Conservation (phyloP, 1,284 basidiomycete genomes). For the Earliella scabrosa region DNA sequence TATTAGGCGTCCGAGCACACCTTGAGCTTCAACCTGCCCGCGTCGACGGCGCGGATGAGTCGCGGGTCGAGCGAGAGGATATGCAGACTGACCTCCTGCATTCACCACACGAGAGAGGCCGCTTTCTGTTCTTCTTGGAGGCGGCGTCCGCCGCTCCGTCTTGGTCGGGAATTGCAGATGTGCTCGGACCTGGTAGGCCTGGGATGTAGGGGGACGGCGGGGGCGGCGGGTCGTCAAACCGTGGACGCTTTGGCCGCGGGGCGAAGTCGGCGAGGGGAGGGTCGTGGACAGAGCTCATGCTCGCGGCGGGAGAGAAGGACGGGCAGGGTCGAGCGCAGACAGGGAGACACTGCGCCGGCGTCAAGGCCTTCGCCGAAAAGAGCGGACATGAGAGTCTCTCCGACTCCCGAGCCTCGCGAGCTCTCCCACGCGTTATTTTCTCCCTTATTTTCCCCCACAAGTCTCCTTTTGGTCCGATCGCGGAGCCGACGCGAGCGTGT, state of each 20-base stretch:
- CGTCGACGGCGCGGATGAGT: constrained; percentile 13
- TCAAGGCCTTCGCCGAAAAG: constrained; percentile 25
- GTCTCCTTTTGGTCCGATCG: constrained; percentile 15
- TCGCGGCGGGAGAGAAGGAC: constrained; percentile 18
- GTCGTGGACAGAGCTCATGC: constrained; percentile 23
- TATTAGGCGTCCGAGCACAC: constrained; percentile 31
- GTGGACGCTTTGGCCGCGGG: constrained; percentile 30
- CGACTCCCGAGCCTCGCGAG: constrained; percentile 10
- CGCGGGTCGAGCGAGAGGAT: background rate
- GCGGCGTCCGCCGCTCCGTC: constrained; percentile 30
- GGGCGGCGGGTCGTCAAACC: constrained; percentile 18
- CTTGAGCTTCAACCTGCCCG: constrained; percentile 57
- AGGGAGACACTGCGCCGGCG: constrained; percentile 19
- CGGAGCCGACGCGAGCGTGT: constrained; percentile 17
- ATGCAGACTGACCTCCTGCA: constrained; percentile 52
- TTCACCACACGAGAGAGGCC: constrained; percentile 57
- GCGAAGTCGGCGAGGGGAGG: constrained; percentile 29
- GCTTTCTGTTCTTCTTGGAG: constrained; percentile 45
- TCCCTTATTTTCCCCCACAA: constrained; percentile 16
- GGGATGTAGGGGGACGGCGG: constrained; percentile 12
- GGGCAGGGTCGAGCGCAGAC: constrained; percentile 15
- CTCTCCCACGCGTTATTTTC: constrained; percentile 3
- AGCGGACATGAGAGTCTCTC: constrained; percentile 27
- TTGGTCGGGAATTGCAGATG: constrained; percentile 27
- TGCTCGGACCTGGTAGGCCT: constrained; percentile 20